phyloP scores from a whole-genome alignment of 352 stramenopile species.

The Phytophthora megakarya region DNA sequence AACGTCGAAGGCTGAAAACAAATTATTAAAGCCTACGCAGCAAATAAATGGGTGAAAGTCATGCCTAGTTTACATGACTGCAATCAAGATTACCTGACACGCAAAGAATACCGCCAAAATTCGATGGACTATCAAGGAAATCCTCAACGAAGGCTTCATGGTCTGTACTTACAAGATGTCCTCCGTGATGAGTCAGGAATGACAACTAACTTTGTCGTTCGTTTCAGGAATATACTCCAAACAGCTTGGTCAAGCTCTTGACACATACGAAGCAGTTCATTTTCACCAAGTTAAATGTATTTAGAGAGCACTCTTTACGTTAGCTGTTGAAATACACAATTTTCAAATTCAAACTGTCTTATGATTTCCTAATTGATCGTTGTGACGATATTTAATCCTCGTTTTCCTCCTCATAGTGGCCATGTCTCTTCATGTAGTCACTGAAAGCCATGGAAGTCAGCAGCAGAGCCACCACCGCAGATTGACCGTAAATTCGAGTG shows the following conservation, averaged over 20 bases:
- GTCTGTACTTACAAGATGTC: too few species aligned
- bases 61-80: not conserved
- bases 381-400: too few species aligned
- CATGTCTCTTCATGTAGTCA: constrained; percentile 48
- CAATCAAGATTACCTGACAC: constrained; percentile 19
- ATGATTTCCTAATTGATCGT: too few species aligned
- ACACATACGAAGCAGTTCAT: too few species aligned
- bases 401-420: constrained; percentile 33
- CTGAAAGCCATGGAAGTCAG: constrained; percentile 49
- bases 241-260: too few species aligned
- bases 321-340: not conserved
- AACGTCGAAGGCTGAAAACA: not conserved
- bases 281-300: too few species aligned
- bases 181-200: too few species aligned
- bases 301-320: not conserved
- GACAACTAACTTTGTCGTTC: constrained; percentile 14
- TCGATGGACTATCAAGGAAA: not conserved
- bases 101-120: not conserved
- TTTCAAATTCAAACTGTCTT: too few species aligned
- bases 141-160: too few species aligned
- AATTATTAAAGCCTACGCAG: not conserved
- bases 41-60: not conserved
- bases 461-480: constrained; percentile 37
- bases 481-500: constrained; percentile 52
- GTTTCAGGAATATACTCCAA: too few species aligned